Percentiles rank a stretch among this genome's conserved stretches.
Conservation (phyloP, 257 asterid genomes). For the Cordia subcordata region DNA sequence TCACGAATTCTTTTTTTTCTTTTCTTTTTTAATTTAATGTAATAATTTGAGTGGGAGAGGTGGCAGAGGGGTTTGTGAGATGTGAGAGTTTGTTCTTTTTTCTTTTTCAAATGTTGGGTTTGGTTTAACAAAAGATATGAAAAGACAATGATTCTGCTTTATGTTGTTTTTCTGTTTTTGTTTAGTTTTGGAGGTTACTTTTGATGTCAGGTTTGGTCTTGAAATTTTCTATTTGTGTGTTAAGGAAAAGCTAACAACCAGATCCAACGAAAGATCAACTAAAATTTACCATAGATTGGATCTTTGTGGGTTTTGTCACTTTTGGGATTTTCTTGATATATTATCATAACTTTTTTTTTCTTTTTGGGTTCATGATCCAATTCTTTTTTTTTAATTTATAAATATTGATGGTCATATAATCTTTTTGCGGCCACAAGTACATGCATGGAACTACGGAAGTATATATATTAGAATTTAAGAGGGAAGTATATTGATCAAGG, state of each 20-base stretch:
- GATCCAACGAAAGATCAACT: slow-evolving; percentile 17
- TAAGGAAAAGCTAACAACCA: slow-evolving; percentile 10
- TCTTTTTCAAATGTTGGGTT: slow-evolving; percentile 9
- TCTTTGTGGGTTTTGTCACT: not conserved
- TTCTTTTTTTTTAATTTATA: not conserved
- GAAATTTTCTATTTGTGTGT: not conserved
- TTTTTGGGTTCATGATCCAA: slow-evolving; percentile 1
- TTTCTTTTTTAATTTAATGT: no score
- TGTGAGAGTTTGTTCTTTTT: slow-evolving; percentile 2
- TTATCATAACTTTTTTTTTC: no score
- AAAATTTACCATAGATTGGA: slow-evolving; percentile 1
- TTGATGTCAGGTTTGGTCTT: slow-evolving; percentile 9
- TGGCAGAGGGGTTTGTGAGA: not conserved
- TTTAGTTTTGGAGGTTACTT: no score
- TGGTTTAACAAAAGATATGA: slow-evolving; percentile 10
- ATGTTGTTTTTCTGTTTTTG: no score
- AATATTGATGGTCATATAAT: no score
- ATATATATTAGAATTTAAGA: no score
- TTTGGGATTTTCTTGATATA: no score
- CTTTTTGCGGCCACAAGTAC: no score
- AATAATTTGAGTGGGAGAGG: no score
- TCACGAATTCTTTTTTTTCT: no score
- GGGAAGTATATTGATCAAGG: no score
- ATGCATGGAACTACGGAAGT: no score
- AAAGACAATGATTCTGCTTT: not conserved